phyloP scores from a whole-genome alignment of 2,329 filamentous ascomycete species.

The Colletotrichum neosansevieriae region DNA sequence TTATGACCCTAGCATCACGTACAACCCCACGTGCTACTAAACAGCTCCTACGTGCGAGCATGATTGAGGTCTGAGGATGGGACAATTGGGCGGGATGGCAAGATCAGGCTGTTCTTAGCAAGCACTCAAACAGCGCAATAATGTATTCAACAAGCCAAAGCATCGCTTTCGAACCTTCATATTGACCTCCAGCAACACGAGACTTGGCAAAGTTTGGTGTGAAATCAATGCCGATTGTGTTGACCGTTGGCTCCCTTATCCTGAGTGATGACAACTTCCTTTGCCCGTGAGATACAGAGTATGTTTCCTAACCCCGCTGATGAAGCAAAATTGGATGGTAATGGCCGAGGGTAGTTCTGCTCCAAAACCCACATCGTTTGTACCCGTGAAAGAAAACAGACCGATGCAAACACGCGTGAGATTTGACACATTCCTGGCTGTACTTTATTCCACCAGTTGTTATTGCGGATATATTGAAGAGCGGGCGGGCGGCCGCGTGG shows the following conservation, averaged over 20 bases:
- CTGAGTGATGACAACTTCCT: no score
- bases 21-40: slow-evolving; percentile 17
- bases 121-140: background rate
- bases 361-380: no score
- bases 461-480: background rate
- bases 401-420: background rate
- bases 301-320: no score
- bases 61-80: background rate
- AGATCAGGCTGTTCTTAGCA: background rate
- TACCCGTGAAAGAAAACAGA: background rate
- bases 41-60: background rate
- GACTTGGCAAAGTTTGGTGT: background rate
- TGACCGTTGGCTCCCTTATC: no score
- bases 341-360: no score
- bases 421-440: background rate
- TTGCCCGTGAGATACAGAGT: no score
- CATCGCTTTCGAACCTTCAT: background rate
- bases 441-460: background rate
- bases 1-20: slow-evolving; percentile 4
- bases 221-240: background rate
- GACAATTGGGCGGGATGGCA: background rate
- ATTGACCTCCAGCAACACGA: background rate
- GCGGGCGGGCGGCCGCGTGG: background rate
- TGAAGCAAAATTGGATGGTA: no score
- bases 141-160: background rate